Base-by-base conservation (phyloP, 345 rosid genomes). In the Brassica incana region DNA sequence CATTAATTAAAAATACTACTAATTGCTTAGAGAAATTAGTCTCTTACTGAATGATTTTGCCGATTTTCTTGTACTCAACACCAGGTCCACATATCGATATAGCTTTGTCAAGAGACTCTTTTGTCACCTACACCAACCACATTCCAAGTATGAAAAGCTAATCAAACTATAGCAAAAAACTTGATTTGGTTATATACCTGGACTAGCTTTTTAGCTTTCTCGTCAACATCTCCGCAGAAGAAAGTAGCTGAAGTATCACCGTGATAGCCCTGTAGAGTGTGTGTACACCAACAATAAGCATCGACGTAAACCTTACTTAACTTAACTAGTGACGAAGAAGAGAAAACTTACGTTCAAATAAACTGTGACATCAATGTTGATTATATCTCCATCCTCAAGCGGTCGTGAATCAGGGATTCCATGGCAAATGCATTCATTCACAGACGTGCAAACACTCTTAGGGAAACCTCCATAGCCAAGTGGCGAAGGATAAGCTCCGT, bases 381-480 rank as follows among this genome's bases (percentile, higher is more conserved):
- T 50, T n/a, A 50, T 94, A 82, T 94, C 98, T 40, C 97, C 97
- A 80, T 94, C 97, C 97, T 92, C 97, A 59, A 94, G 94, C 40
- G 90, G 86, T 60, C 88, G 79, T 66, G 97, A 90, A 81, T 94
- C 98, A 5, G 98, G 98, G 67, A 94, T 94, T 38, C 97, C 98
- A 81, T 94, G 98, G 85, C 98, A 94, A 81, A 94, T 94, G 65
- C 98, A 94, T 81, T 94, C 97, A 73, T 94, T 94, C 72, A 94
- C 94, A 33, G 99, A 94, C 8, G 99, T 94, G 78, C 99, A 94
- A 5, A 92, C 99, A 87, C 99, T 92, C 86, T 92, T 94, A 2
- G 99, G 99, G 78, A 94, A 94, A 64, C 97, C 95, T 56, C 97
- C 97, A 83, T 94, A 94, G 23, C 99, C 97, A 80, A 94, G 97